Percentiles rank a stretch among this genome's conserved stretches.
phyloP scores from a whole-genome alignment of 441 rosid species.

The Omphalea diandra region DNA sequence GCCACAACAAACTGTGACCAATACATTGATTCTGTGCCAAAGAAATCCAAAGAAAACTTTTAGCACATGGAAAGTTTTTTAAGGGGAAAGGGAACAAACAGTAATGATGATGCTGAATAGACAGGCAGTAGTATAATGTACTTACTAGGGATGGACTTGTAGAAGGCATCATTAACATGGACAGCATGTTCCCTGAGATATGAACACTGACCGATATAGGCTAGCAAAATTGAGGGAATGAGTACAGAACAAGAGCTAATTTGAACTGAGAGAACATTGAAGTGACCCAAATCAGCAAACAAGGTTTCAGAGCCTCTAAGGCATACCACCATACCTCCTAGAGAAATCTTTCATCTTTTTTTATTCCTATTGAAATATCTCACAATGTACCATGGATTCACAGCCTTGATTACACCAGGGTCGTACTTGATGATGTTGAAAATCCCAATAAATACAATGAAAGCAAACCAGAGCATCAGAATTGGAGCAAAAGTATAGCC shows the following conservation, averaged over 20 bases:
- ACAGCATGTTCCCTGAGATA: slow-evolving; percentile 11
- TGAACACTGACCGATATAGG: slow-evolving; percentile 23
- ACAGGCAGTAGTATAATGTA: no score
- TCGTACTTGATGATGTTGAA: slow-evolving; percentile 32
- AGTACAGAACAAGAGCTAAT: slow-evolving; percentile 16
- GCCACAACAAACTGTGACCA: slow-evolving; percentile 40
- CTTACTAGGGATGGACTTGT: slow-evolving; percentile 20
- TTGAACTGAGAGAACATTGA: slow-evolving; percentile 18
- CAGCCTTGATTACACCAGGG: slow-evolving; percentile 31
- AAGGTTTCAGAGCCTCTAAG: slow-evolving; percentile 35
- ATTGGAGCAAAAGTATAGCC: slow-evolving; percentile 42
- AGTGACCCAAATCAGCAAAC: slow-evolving; percentile 29
- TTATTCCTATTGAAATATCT: slow-evolving; percentile 33
- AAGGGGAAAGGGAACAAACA: not conserved
- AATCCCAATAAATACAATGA: slow-evolving; percentile 29
- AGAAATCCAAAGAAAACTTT: not conserved
- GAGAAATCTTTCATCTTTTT: slow-evolving; percentile 39
- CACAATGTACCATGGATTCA: slow-evolving; percentile 39
- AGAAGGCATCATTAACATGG: slow-evolving; percentile 11
- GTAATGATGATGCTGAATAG: no score
- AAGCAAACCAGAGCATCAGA: slow-evolving; percentile 30
- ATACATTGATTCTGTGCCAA: slow-evolving; percentile 25
- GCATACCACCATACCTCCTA: slow-evolving; percentile 37
- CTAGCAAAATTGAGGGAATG: slow-evolving; percentile 17
- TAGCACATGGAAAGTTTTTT: not conserved